Conservation (phyloP, 305 asterid genomes). For the Solanum chacoense region DNA sequence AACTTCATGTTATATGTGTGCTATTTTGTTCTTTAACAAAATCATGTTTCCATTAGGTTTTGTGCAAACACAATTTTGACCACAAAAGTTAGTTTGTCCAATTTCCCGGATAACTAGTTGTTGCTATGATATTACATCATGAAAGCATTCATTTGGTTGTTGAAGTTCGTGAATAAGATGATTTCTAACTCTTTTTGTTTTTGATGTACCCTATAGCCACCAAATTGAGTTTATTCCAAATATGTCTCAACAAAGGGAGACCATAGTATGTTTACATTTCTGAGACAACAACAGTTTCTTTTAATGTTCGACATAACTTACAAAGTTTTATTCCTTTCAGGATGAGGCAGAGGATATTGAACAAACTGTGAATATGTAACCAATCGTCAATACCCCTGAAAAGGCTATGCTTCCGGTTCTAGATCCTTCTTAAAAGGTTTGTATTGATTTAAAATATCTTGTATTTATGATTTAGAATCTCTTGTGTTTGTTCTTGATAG, state of each 20-base stretch:
- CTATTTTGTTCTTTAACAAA: not conserved
- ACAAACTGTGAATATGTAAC: not conserved
- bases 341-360: not conserved
- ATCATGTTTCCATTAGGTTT: not conserved
- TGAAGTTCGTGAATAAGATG: not conserved
- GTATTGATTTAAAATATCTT: not conserved
- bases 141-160: not conserved
- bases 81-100: not conserved
- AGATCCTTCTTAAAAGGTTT: not conserved
- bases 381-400: not conserved
- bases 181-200: not conserved
- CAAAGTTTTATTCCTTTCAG: not conserved
- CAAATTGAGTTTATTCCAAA: not conserved
- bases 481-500: not conserved
- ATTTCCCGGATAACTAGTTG: not conserved
- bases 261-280: not conserved
- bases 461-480: not conserved
- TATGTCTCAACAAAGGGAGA: not conserved
- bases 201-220: not conserved
- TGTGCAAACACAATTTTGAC: not conserved
- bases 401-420: not conserved
- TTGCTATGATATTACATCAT: not conserved
- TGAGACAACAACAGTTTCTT: not conserved
- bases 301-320: not conserved
- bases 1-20: not conserved